phyloP scores from a whole-genome alignment of 805 yeast species.

The Cyberlindnera meyerae region DNA sequence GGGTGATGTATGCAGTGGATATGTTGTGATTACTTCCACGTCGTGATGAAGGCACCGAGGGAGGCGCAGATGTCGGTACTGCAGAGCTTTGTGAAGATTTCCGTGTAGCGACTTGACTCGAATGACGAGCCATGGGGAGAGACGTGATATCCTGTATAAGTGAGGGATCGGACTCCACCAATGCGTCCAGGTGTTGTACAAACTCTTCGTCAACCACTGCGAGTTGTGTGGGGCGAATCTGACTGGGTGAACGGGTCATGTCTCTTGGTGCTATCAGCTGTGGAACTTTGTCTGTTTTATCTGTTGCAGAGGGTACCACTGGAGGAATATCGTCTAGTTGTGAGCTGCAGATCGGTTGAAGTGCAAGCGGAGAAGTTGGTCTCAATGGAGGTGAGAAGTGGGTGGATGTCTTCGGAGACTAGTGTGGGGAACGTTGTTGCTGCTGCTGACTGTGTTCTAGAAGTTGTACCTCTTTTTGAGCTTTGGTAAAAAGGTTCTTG shows the following conservation, averaged over 20 bases:
- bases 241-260: not conserved
- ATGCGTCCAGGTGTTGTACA: not conserved
- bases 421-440: not conserved
- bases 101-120: too few species aligned
- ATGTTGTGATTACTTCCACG: not conserved
- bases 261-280: not conserved
- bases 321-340: slow-evolving; percentile 3
- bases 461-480: slow-evolving; percentile 10
- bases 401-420: not conserved
- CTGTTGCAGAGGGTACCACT: slow-evolving; percentile 1
- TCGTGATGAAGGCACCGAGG: not conserved
- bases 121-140: not conserved
- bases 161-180: not conserved
- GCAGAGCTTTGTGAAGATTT: not conserved
- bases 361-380: not conserved
- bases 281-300: not conserved
- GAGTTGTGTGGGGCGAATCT: not conserved
- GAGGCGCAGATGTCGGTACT: not conserved
- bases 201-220: not conserved
- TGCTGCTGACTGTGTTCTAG: not conserved
- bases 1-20: not conserved
- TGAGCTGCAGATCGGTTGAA: not conserved
- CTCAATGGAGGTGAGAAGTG: not conserved
- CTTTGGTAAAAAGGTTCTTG: slow-evolving; percentile 20
- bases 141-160: slow-evolving; percentile 1